Percentiles rank a stretch among this genome's conserved stretches.
phyloP scores from a whole-genome alignment of 2,329 filamentous ascomycete genomes.

The Pestalotiopsis sp. region DNA sequence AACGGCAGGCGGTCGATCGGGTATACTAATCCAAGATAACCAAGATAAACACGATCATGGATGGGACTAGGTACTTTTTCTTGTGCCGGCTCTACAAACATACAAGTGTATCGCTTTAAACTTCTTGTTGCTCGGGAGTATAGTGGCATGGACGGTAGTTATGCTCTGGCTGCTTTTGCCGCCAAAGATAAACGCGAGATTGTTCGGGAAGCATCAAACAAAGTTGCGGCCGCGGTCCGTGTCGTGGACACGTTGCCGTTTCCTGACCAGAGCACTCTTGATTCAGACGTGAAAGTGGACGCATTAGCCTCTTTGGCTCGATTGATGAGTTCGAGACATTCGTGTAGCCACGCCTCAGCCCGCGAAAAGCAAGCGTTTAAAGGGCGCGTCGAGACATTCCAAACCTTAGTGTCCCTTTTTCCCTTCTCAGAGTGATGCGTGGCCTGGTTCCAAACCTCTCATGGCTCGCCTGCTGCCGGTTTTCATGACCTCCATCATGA shows the following conservation, averaged over 20 bases:
- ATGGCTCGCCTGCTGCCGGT: no score
- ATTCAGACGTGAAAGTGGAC: not conserved
- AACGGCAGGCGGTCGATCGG: no score
- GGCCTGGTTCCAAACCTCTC: not conserved
- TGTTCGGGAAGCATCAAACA: not conserved
- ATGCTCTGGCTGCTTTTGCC: not conserved
- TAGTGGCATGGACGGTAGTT: not conserved
- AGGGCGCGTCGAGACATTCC: conserved; percentile 2
- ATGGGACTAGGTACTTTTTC: no score
- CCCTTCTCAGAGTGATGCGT: not conserved
- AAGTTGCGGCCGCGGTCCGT: not conserved
- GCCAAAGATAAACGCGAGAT: not conserved
- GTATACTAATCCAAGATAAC: no score
- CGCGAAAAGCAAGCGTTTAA: not conserved
- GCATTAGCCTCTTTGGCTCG: not conserved
- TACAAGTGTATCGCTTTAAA: no score
- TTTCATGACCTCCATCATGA: not conserved
- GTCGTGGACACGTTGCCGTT: not conserved
- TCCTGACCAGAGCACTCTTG: not conserved
- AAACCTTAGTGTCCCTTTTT: not conserved
- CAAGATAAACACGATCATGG: no score
- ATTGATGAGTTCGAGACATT: conserved; percentile 7
- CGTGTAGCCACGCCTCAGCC: conserved; percentile 4
- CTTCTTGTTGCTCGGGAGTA: not conserved
- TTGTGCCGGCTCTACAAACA: no score